Evolutionary conservation across 495 filamentous ascomycete genomes (phyloP).

Genomic region (Talaromyces trachyspermus): DNA sequence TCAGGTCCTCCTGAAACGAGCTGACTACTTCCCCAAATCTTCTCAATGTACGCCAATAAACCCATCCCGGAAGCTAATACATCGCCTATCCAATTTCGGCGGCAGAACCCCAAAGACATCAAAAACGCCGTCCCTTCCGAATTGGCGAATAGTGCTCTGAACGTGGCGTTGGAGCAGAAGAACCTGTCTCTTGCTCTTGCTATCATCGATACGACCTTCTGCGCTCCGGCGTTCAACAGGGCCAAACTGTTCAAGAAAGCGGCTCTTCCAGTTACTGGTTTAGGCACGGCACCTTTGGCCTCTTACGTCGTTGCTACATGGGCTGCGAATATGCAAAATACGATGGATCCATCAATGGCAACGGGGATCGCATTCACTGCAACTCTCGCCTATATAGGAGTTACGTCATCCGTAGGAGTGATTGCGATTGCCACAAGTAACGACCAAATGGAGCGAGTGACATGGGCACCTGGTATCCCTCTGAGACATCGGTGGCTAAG

Average conservation of each 20-base stretch:
- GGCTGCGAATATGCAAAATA: slow-evolving; percentile 51
- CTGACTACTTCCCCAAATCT: slow-evolving; percentile 70
- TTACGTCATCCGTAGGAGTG: slow-evolving; percentile 71
- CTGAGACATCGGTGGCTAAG: slow-evolving; percentile 80
- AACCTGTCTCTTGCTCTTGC: slow-evolving; percentile 68
- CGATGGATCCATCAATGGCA: slow-evolving; percentile 61
- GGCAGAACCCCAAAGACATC: slow-evolving; percentile 57
- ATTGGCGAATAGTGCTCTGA: slow-evolving; percentile 62
- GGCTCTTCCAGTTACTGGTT: slow-evolving; percentile 40
- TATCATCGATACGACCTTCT: slow-evolving; percentile 74
- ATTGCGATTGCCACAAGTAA: slow-evolving; percentile 78
- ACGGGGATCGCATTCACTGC: slow-evolving; percentile 75
- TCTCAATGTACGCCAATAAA: slow-evolving; percentile 80
- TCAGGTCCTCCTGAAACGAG: slow-evolving; percentile 61
- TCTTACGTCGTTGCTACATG: slow-evolving; percentile 59
- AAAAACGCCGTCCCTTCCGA: slow-evolving; percentile 61
- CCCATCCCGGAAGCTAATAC: slow-evolving; percentile 57
- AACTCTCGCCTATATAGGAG: slow-evolving; percentile 70
- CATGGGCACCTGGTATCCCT: slow-evolving; percentile 74
- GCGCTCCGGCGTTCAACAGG: slow-evolving; percentile 61
- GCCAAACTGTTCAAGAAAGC: slow-evolving; percentile 53
- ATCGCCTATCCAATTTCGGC: slow-evolving; percentile 49
- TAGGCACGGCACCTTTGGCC: slow-evolving; percentile 57
- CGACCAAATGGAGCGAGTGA: slow-evolving; percentile 90
- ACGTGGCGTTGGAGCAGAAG: slow-evolving; percentile 66